Base-by-base conservation (phyloP, 768 basidiomycete species). In the Lentinus brumalis region DNA sequence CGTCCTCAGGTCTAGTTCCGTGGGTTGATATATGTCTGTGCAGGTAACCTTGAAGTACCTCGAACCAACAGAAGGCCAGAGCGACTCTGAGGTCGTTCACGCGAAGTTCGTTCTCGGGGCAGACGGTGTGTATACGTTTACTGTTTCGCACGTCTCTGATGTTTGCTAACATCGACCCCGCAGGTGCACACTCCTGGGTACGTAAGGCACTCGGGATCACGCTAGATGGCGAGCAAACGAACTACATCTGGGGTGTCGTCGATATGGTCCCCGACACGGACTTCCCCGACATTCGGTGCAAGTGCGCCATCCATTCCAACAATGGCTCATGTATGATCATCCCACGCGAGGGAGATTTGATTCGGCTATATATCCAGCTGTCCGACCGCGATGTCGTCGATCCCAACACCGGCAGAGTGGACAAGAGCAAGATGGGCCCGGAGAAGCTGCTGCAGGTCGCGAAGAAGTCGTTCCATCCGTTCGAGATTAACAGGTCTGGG, bases 121-220 rank as follows among this genome's bases (percentile, higher is more conserved):
- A 18, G 92, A 94, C 69, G 91, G 89, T 83, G 66, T 53, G 77
- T 64, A 30, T 6, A 3, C 39, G 14, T 29, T 31, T 31, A 9
- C 2, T 18, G 18, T 30, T 21, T 46, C 40, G 29, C 14, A 35
- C 15, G 16, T 26, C n/a, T 6, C 9, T 7, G 3, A 35, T 35
- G 35, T 7, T 15, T 42, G 10, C 21, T 31, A 2, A 9, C n/a
- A n/a, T 35, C 11, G 32, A n/a, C 11, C 2, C 2, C 16, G 2
- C 38, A 89, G 88, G 89, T 8, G 91, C 91, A 0, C 91, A 92
- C 73, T 92, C 89, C 11, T 92, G 91, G 89, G 89, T 93, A 16
- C 83, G 92, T 32, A 91, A 90, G 61, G 58, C 73, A 0, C 75
- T 91, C 11, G 78, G 79, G 9, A 86, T 93, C 58, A 68, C 75